These are phyloP conservation scores for Camptophora hylomeconis DNA, from an alignment of 2,329 filamentous ascomycete species.

Conservation along the genomic window DNA sequence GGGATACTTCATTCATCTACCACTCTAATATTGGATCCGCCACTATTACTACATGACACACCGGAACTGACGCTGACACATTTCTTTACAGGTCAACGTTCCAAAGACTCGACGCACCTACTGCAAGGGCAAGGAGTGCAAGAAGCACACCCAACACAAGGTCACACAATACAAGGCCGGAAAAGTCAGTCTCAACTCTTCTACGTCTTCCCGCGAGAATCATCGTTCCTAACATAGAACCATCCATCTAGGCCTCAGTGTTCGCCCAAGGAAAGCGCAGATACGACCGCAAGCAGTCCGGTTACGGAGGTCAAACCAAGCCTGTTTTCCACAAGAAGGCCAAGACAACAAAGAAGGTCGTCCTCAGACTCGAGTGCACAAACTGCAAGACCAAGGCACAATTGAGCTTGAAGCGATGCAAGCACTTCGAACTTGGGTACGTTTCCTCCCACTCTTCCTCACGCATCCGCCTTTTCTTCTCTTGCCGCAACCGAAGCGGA, in stretches of 20 bases:
- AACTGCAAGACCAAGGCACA: slow-evolving; percentile 87
- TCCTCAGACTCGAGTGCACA: slow-evolving; percentile 95
- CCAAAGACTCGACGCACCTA: slow-evolving; percentile 95
- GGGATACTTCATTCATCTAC: neutral
- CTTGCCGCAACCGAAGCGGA: too few species aligned
- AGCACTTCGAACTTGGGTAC: slow-evolving; percentile 99
- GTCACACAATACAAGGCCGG: slow-evolving; percentile 95
- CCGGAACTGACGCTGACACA: slow-evolving; percentile 7
- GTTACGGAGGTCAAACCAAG: slow-evolving; percentile 99
- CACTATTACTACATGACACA: neutral
- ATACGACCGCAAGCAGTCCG: slow-evolving; percentile 98
- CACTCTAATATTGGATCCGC: too few species aligned
- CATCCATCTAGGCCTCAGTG: slow-evolving; percentile 56
- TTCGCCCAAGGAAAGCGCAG: slow-evolving; percentile 99
- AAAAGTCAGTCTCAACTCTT: slow-evolving; percentile 47
- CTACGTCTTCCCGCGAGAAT: slow-evolving; percentile 5
- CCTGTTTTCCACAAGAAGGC: slow-evolving; percentile 99
- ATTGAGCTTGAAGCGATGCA: slow-evolving; percentile 98
- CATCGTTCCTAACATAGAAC: neutral
- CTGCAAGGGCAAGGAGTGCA: slow-evolving; percentile 93
- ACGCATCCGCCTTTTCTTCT: slow-evolving; percentile 3
- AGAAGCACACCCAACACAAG: slow-evolving; percentile 85
- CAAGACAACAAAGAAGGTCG: slow-evolving; percentile 99
- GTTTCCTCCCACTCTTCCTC: slow-evolving; percentile 21
- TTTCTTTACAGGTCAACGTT: slow-evolving; percentile 68